These are phyloP conservation scores for Fusarium pseudograminearum DNA, from an alignment of 2,329 filamentous ascomycete species.

Conservation along the genomic window DNA sequence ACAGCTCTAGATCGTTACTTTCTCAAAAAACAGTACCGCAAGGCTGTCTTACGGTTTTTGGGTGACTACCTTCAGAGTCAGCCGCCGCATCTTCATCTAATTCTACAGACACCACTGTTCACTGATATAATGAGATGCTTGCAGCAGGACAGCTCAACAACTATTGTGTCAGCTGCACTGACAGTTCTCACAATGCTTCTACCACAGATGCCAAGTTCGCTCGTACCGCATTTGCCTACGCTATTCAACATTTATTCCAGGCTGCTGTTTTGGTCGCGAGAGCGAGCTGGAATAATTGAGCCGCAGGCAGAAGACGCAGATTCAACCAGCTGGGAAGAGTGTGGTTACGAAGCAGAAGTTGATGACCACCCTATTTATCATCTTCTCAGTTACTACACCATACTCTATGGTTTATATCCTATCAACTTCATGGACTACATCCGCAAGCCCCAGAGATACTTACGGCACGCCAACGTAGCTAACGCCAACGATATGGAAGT, in stretches of 20 bases:
- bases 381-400: slow-evolving; percentile 81
- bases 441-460: slow-evolving; percentile 81
- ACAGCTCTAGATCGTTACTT: slow-evolving; percentile 74
- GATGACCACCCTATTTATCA: slow-evolving; percentile 74
- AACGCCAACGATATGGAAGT: slow-evolving; percentile 81
- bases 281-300: slow-evolving; percentile 57
- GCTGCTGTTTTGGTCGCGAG: slow-evolving; percentile 80
- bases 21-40: slow-evolving; percentile 71
- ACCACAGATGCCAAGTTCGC: slow-evolving; percentile 80
- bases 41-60: slow-evolving; percentile 73
- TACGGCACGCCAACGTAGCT: slow-evolving; percentile 77
- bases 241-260: slow-evolving; percentile 86
- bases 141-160: slow-evolving; percentile 81
- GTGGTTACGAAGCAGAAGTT: slow-evolving; percentile 69
- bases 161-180: slow-evolving; percentile 79
- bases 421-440: slow-evolving; percentile 90
- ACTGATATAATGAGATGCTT: slow-evolving; percentile 78
- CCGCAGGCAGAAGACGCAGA: slow-evolving; percentile 57
- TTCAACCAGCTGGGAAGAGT: slow-evolving; percentile 70
- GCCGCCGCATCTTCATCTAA: slow-evolving; percentile 81
- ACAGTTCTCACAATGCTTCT: slow-evolving; percentile 84
- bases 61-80: slow-evolving; percentile 80
- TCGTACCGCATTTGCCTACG: slow-evolving; percentile 75
- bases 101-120: slow-evolving; percentile 79
- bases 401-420: slow-evolving; percentile 85